Conservation (phyloP, 2,329 filamentous ascomycete genomes). For the Colletotrichum tofieldiae region DNA sequence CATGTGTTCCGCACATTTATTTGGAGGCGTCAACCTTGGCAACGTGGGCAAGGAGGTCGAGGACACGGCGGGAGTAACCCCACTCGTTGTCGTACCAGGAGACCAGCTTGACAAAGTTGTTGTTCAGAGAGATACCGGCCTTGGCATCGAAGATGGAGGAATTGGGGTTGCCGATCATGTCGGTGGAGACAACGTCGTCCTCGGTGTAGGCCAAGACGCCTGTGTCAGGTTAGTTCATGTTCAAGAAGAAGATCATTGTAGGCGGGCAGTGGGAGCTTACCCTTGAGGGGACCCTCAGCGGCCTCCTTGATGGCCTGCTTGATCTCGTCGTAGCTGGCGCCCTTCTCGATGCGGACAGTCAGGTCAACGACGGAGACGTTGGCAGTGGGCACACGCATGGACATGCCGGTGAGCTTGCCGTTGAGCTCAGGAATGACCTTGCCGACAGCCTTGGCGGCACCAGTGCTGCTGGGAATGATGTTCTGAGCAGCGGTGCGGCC, state of each 20-base stretch:
- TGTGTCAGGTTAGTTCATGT: constrained; percentile 51
- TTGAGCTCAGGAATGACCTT: constrained; percentile 99
- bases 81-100: constrained; percentile 99
- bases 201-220: constrained; percentile 95
- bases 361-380: constrained; percentile 99
- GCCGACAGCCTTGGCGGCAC: constrained; percentile 99
- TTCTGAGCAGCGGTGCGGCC: constrained; percentile 99
- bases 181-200: constrained; percentile 95
- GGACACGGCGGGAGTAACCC: constrained; percentile 97
- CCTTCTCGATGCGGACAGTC: constrained; percentile 94
- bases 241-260: constrained; percentile 2
- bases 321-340: constrained; percentile 90
- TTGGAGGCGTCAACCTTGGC: constrained; percentile 80
- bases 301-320: constrained; percentile 93
- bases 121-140: constrained; percentile 98
- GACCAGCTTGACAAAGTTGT: constrained; percentile 99
- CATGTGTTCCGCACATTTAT: constrained; percentile 54
- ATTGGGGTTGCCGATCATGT: constrained; percentile 92
- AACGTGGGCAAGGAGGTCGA: constrained; percentile 86
- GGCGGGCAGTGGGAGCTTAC: constrained; percentile 63
- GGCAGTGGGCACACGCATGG: constrained; percentile 98
- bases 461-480: constrained; percentile 99
- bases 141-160: constrained; percentile 99
- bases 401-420: constrained; percentile 99
- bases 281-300: constrained; percentile 87